These are phyloP conservation scores for Trichocladium uniseriatum DNA, from an alignment of 495 filamentous ascomycete genomes.

Conservation along the genomic window DNA sequence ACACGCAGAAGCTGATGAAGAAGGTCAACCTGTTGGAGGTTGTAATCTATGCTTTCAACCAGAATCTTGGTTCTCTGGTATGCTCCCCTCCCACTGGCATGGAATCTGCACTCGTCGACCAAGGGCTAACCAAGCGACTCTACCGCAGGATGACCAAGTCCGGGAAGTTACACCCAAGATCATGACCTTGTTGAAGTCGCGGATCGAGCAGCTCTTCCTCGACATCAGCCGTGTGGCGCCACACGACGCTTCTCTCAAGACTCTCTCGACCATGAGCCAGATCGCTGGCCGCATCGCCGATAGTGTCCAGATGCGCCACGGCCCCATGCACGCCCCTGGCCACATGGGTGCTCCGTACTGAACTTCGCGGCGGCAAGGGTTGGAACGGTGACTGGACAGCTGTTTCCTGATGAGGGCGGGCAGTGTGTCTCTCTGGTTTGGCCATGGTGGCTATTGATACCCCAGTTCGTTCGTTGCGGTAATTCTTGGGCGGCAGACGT, in stretches of 20 bases:
- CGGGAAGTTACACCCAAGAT: constrained; percentile 62
- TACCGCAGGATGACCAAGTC: constrained; percentile 60
- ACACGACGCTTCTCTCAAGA: constrained; percentile 53
- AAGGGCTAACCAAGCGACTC: constrained; percentile 8
- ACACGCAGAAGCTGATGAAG: constrained; percentile 37
- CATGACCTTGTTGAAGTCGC: constrained; percentile 61
- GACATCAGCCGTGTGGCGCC: constrained; percentile 52
- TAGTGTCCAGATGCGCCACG: constrained; percentile 8
- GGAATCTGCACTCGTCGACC: neutral
- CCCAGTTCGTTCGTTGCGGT: neutral
- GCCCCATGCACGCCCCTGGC: constrained; percentile 3
- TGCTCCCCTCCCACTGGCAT: constrained; percentile 19
- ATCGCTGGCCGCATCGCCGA: constrained; percentile 21
- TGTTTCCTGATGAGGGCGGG: neutral
- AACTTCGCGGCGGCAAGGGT: neutral
- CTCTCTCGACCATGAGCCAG: constrained; percentile 47
- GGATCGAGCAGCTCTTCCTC: constrained; percentile 64
- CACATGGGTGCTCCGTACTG: constrained; percentile 9
- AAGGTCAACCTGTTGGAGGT: constrained; percentile 73
- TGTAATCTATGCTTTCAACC: constrained; percentile 46
- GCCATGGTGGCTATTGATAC: constrained; percentile 1
- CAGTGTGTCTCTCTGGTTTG: neutral
- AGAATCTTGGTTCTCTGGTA: constrained; percentile 39
- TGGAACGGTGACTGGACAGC: too few relatives aligned
- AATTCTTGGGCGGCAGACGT: neutral